Conservation (phyloP, 495 filamentous ascomycete species). For the Bombardia bombarda region DNA sequence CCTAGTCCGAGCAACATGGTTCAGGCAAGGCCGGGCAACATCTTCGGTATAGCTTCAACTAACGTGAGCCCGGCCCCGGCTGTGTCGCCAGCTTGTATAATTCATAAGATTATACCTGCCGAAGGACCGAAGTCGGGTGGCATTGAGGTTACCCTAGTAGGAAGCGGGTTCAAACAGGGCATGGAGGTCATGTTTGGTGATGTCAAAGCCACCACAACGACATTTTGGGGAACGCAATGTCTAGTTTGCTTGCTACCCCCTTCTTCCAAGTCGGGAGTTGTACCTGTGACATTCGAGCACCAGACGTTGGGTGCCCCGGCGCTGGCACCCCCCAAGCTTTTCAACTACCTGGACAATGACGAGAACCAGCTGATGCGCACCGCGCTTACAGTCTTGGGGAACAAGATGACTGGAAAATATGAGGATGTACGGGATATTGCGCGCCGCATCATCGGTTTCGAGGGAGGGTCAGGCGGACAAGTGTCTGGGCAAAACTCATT, state of each 20-base stretch:
- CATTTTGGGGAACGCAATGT: conserved; percentile 72
- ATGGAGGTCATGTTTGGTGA: conserved; percentile 85
- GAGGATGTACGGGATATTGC: conserved; percentile 46
- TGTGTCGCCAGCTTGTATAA: no score
- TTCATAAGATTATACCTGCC: conserved; percentile 63
- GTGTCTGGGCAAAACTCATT: no score
- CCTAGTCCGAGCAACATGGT: conserved; percentile 7
- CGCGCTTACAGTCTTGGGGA: conserved; percentile 48
- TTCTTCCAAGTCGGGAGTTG: conserved; percentile 56
- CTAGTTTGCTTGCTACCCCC: conserved; percentile 83
- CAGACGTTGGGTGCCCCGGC: conserved; percentile 29
- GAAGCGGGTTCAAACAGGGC: conserved; percentile 69
- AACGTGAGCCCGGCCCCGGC: no score
- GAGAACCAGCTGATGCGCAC: conserved; percentile 63
- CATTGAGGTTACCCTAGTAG: conserved; percentile 76
- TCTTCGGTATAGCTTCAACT: no score
- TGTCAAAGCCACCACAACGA: conserved; percentile 65
- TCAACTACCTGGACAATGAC: conserved; percentile 73
- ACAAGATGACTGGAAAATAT: conserved; percentile 46
- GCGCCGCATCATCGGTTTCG: conserved; percentile 38
- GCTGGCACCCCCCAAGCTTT: conserved; percentile 44
- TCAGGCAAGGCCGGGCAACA: no score
- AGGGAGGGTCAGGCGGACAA: no score
- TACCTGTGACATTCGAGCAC: conserved; percentile 63
- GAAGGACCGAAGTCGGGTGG: conserved; percentile 78